A percentile compares a stretch with the other conserved stretches of the same genome.
Evolutionary conservation across 441 rosid species (phyloP).

Genomic region (Daphne laureola): DNA sequence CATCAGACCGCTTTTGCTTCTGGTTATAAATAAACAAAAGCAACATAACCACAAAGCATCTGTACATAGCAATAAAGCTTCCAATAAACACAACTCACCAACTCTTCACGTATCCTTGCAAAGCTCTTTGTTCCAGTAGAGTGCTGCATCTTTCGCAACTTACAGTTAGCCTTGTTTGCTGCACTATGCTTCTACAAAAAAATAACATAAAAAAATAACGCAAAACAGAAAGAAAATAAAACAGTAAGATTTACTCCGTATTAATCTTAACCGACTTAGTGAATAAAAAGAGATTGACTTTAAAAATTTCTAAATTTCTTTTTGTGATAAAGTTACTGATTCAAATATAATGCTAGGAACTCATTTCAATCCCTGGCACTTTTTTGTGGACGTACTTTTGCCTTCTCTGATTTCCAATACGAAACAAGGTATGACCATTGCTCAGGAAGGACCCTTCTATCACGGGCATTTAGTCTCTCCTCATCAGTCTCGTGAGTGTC

Average conservation of each 20-base stretch:
- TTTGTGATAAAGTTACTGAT: background rate
- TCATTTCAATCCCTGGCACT: too few species aligned
- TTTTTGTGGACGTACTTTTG: constrained; percentile 20
- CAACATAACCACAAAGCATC: background rate
- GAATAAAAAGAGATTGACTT: background rate
- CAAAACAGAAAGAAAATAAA: too few species aligned
- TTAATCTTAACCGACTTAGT: background rate
- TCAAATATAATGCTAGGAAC: background rate
- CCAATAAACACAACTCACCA: constrained; percentile 20
- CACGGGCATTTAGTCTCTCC: constrained; percentile 26
- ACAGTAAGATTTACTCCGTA: constrained; percentile 2
- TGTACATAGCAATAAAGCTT: constrained; percentile 6
- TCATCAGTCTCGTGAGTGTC: constrained; percentile 27
- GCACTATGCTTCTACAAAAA: constrained; percentile 24
- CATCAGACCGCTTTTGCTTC: constrained; percentile 28
- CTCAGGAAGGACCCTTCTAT: constrained; percentile 31
- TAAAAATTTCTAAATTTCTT: too few species aligned
- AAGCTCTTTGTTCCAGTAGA: constrained; percentile 33
- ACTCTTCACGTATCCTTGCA: constrained; percentile 38
- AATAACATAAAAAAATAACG: constrained; percentile 3
- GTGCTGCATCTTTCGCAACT: constrained; percentile 17
- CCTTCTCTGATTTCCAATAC: constrained; percentile 33
- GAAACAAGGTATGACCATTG: constrained; percentile 33
- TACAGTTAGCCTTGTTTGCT: constrained; percentile 30
- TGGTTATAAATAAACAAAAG: constrained; percentile 11